A percentile compares a stretch with the other conserved stretches of the same genome.
Evolutionary conservation across 73 alveolate genomes (phyloP).

Genomic region (Breviolum minutum): DNA sequence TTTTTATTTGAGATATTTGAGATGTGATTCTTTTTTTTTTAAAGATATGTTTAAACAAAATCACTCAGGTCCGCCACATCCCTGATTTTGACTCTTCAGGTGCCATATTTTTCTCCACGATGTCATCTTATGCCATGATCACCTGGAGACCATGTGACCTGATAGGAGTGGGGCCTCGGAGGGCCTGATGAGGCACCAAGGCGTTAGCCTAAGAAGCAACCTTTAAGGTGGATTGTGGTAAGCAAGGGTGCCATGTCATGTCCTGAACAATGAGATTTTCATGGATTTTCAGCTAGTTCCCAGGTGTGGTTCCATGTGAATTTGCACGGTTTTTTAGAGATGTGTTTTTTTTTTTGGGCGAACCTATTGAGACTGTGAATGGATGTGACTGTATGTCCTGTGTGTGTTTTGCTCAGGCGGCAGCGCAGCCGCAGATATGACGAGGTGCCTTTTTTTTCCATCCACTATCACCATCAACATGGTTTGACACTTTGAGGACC

Average conservation of each 20-base stretch:
- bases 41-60: no score
- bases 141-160: neutral
- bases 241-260: neutral
- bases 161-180: constrained; percentile 64
- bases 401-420: neutral
- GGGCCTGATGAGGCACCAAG: constrained; percentile 26
- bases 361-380: no score
- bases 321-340: no score
- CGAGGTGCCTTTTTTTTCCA: neutral
- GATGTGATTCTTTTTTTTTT: neutral
- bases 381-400: neutral
- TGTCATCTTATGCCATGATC: neutral
- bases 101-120: neutral
- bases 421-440: constrained; percentile 5
- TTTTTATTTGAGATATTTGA: neutral
- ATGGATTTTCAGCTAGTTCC: neutral
- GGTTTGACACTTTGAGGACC: no score
- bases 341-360: no score
- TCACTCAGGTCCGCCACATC: neutral
- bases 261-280: neutral
- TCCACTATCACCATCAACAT: no score
- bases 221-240: neutral
- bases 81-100: constrained; percentile 44
- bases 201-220: neutral
- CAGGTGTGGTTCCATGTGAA: no score